Conservation (phyloP, 2,329 filamentous ascomycete genomes). For the Cladophialophora exuberans region DNA sequence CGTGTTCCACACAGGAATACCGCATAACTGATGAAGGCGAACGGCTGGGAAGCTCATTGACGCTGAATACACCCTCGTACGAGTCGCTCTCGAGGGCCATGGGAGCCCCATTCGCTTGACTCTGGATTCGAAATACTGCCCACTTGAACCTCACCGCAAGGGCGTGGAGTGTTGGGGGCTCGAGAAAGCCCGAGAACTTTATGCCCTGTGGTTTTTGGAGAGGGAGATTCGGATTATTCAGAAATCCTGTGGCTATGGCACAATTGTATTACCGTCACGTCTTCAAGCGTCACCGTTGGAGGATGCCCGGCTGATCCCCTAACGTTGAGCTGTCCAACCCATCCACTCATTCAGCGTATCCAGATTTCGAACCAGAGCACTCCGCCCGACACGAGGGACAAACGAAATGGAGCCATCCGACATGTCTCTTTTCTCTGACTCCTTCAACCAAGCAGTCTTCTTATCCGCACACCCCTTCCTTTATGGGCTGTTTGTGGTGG, state of each 20-base stretch:
- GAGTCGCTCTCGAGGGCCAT: background rate
- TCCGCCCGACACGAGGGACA: too few species aligned
- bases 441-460: too few species aligned
- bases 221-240: background rate
- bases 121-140: slow-evolving; percentile 12
- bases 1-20: background rate
- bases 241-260: background rate
- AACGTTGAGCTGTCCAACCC: too few species aligned
- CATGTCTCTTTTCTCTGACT: too few species aligned
- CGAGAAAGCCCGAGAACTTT: background rate
- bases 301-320: too few species aligned
- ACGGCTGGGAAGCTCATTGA: background rate
- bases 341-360: too few species aligned
- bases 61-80: background rate
- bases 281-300: background rate
- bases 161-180: background rate
- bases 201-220: slow-evolving; percentile 4
- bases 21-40: background rate
- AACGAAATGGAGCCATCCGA: too few species aligned
- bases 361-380: too few species aligned
- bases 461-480: too few species aligned
- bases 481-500: too few species aligned
- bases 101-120: background rate
- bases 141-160: slow-evolving; percentile 1
- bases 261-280: background rate